phyloP scores from a whole-genome alignment of 2,329 filamentous ascomycete genomes.

The Aspergillus fructus region DNA sequence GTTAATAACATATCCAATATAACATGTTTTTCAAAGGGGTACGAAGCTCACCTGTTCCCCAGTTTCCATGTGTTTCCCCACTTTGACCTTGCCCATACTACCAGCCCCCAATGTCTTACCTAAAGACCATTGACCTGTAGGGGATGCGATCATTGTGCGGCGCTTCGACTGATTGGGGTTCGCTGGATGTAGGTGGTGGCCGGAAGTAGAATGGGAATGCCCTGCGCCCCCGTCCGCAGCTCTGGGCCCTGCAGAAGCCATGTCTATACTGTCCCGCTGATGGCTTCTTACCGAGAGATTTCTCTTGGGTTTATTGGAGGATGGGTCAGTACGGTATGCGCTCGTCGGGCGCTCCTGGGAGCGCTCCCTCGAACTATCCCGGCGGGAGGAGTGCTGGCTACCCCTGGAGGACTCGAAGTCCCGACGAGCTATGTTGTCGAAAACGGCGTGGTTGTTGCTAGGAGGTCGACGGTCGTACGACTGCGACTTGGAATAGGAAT shows the following conservation, averaged over 20 bases:
- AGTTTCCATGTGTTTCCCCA: slow-evolving; percentile 85
- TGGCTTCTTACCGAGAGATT: slow-evolving; percentile 42
- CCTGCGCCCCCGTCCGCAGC: slow-evolving; percentile 55
- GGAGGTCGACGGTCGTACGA: slow-evolving; percentile 48
- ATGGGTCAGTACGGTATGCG: slow-evolving; percentile 56
- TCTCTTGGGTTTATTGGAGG: slow-evolving; percentile 44
- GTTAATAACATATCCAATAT: not conserved
- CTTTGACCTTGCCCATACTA: slow-evolving; percentile 98
- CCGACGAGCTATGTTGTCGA: slow-evolving; percentile 59
- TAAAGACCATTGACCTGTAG: slow-evolving; percentile 88
- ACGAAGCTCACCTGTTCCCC: slow-evolving; percentile 75
- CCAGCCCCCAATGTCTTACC: slow-evolving; percentile 97
- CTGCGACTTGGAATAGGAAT: slow-evolving; percentile 40
- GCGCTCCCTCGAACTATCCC: slow-evolving; percentile 65
- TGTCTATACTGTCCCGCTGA: slow-evolving; percentile 45
- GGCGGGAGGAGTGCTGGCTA: slow-evolving; percentile 58
- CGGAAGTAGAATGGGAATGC: slow-evolving; percentile 49
- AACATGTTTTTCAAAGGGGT: not conserved
- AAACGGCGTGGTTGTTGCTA: slow-evolving; percentile 48
- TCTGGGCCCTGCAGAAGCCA: slow-evolving; percentile 49
- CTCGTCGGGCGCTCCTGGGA: slow-evolving; percentile 42
- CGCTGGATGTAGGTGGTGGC: slow-evolving; percentile 29
- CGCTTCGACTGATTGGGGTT: slow-evolving; percentile 47
- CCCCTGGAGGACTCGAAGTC: slow-evolving; percentile 73
- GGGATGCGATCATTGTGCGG: slow-evolving; percentile 81